Percentiles rank a stretch among this genome's conserved stretches.
phyloP scores from a whole-genome alignment of 73 alveolate genomes.

The Tetrahymena elliotti region DNA sequence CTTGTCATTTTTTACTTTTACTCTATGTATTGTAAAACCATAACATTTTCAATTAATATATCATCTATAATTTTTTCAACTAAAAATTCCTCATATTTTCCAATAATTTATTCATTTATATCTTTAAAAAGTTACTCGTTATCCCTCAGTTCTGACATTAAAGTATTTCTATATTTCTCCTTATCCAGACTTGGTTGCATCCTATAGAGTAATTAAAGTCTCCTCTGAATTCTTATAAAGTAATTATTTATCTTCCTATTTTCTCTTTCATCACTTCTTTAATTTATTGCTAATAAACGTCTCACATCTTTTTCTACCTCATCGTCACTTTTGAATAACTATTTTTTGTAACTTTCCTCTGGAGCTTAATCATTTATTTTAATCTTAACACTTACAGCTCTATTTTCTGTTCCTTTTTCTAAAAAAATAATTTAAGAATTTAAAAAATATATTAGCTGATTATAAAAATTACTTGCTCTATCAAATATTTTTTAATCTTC shows the following conservation, averaged over 20 bases:
- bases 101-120: background rate
- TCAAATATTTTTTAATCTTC: background rate
- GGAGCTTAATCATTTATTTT: background rate
- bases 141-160: background rate
- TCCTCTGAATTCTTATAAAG: background rate
- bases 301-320: background rate
- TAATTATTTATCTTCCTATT: background rate
- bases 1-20: background rate
- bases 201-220: background rate
- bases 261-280: background rate
- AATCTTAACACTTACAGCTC: background rate
- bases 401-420: background rate
- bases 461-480: background rate
- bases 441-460: no score
- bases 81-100: background rate
- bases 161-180: background rate
- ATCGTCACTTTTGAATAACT: background rate
- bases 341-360: background rate
- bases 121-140: background rate
- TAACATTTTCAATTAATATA: background rate
- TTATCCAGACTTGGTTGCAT: background rate
- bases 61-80: background rate
- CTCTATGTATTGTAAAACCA: background rate
- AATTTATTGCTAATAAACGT: background rate
- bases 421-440: background rate